Evolutionary conservation across 1,139 yeast genomes (phyloP).

Genomic region (Citeromyces hawaiiensis): DNA sequence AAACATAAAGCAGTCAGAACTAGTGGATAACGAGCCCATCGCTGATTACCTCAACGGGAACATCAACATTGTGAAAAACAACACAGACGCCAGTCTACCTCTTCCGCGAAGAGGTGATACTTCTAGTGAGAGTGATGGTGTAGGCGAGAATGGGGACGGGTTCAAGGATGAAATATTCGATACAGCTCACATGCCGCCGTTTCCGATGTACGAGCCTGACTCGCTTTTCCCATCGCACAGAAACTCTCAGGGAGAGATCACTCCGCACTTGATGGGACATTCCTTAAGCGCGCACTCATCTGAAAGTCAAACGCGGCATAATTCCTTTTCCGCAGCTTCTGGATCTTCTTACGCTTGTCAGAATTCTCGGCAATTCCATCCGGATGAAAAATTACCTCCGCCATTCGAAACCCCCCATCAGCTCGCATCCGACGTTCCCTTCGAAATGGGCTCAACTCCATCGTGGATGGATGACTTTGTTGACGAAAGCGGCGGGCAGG

Average conservation of each 20-base stretch:
- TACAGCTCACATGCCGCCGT: not conserved
- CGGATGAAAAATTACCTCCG: not conserved
- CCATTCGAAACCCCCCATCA: not conserved
- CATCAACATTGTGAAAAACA: constrained; percentile 20
- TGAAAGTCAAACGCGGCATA: not conserved
- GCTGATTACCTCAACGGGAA: constrained; percentile 19
- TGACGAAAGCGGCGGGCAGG: constrained; percentile 1
- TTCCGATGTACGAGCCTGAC: constrained; percentile 2
- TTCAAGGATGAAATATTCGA: not conserved
- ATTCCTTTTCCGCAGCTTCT: not conserved
- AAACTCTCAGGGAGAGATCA: not conserved
- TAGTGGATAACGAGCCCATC: constrained; percentile 14
- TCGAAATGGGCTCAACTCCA: not conserved
- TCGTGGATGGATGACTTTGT: not conserved
- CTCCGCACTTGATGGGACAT: not conserved
- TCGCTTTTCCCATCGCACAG: not conserved
- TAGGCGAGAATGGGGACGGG: not conserved
- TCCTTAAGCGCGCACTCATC: not conserved
- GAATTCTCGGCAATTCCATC: not conserved
- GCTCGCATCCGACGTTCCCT: not conserved
- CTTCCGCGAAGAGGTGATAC: constrained; percentile 4
- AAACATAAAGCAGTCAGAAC: constrained; percentile 11
- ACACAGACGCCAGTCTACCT: constrained; percentile 18
- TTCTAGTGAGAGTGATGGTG: not conserved
- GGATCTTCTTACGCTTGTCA: not conserved